phyloP scores from a whole-genome alignment of 176 grass and related monocot species.

The Dactylis glomerata region DNA sequence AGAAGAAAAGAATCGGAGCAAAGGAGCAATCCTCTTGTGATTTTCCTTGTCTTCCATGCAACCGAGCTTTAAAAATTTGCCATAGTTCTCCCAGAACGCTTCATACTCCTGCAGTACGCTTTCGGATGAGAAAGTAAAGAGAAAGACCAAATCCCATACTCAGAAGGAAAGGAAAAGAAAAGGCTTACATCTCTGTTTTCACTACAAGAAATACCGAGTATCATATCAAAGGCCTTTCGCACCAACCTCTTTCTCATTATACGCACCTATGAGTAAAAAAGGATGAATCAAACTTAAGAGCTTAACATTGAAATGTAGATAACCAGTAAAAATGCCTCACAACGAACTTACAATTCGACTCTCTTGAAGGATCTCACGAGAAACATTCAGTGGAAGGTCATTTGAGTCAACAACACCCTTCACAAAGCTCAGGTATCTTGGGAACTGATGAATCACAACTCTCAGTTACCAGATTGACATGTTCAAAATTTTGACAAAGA shows the following conservation, averaged over 20 bases:
- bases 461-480: not conserved
- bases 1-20: slow-evolving; percentile 95
- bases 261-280: slow-evolving; percentile 48
- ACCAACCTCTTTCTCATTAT: slow-evolving; percentile 99
- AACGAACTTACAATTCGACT: slow-evolving; percentile 84
- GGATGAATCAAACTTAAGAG: not conserved
- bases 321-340: not conserved
- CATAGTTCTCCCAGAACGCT: slow-evolving; percentile 96
- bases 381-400: slow-evolving; percentile 97
- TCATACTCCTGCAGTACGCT: slow-evolving; percentile 73
- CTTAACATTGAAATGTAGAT: not conserved
- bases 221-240: slow-evolving; percentile 97
- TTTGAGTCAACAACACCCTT: slow-evolving; percentile 98
- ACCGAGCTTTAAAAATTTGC: slow-evolving; percentile 87
- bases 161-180: not conserved
- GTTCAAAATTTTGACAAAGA: not conserved
- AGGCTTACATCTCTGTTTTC: slow-evolving; percentile 91
- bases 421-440: slow-evolving; percentile 97
- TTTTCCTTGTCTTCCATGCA: slow-evolving; percentile 89
- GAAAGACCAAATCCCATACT: not conserved
- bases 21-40: slow-evolving; percentile 91
- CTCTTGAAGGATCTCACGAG: slow-evolving; percentile 99
- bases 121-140: slow-evolving; percentile 19
- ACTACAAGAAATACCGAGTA: slow-evolving; percentile 87
- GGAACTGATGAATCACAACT: slow-evolving; percentile 59